Evolutionary conservation across 1,139 yeast genomes (phyloP).

Genomic region (Blastobotrys ciferrii): DNA sequence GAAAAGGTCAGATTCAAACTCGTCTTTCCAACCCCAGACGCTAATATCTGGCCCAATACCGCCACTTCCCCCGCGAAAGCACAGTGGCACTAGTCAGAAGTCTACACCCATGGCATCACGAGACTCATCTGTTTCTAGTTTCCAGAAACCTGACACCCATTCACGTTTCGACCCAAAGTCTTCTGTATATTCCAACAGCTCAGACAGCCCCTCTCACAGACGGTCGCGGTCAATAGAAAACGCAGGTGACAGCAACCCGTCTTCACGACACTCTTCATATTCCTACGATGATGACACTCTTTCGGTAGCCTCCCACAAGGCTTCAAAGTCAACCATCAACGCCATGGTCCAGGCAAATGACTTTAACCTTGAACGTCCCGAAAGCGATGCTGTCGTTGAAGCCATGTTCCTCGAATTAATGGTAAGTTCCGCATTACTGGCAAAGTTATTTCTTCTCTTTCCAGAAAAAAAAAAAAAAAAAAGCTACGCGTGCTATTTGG

Average conservation of each 20-base stretch:
- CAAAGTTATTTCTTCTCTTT: constrained; percentile 1
- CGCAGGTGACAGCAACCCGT: constrained; percentile 11
- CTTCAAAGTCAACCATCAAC: constrained; percentile 22
- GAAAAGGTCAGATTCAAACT: constrained; percentile 3
- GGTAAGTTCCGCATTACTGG: constrained; percentile 21
- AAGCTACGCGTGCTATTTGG: no score
- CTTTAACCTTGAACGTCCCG: constrained; percentile 33
- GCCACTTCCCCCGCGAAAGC: constrained; percentile 27
- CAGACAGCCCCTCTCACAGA: constrained; percentile 11
- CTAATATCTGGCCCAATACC: constrained; percentile 32
- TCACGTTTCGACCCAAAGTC: constrained; percentile 2
- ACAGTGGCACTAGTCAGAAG: constrained; percentile 6
- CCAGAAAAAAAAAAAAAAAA: no score
- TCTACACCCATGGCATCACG: constrained; percentile 5
- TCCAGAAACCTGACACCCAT: background rate
- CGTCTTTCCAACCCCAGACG: constrained; percentile 14
- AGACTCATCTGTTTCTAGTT: constrained; percentile 8
- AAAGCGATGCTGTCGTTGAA: constrained; percentile 36
- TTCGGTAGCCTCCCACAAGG: constrained; percentile 20
- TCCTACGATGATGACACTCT: constrained; percentile 22
- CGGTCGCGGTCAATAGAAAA: constrained; percentile 16
- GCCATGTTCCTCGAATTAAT: constrained; percentile 38
- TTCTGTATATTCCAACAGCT: constrained; percentile 4
- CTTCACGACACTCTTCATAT: constrained; percentile 17
- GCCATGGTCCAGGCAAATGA: constrained; percentile 23